phyloP scores from a whole-genome alignment of 805 yeast genomes.

The Clavispora phyllophila region DNA sequence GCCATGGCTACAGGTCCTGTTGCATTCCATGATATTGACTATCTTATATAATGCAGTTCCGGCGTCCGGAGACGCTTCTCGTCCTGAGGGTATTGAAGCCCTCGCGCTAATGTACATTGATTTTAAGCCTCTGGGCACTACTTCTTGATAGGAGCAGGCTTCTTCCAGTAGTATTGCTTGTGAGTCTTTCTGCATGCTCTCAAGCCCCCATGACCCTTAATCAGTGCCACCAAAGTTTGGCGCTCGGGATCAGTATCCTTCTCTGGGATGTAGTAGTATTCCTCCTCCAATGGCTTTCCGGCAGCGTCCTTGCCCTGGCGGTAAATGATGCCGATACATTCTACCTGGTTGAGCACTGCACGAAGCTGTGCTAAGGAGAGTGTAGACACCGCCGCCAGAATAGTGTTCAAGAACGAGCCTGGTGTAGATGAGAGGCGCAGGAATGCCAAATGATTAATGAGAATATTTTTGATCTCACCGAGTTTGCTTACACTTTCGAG shows the following conservation, averaged over 20 bases:
- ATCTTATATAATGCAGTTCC: neutral
- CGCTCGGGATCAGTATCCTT: conserved; percentile 71
- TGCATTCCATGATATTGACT: neutral
- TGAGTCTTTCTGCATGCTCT: conserved; percentile 91
- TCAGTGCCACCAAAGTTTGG: conserved; percentile 60
- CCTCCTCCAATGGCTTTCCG: conserved; percentile 90
- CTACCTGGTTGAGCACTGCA: conserved; percentile 38
- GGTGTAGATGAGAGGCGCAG: conserved; percentile 87
- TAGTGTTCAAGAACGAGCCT: conserved; percentile 59
- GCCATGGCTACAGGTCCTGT: neutral
- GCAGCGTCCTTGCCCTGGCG: conserved; percentile 95
- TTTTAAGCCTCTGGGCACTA: conserved; percentile 5
- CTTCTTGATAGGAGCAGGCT: conserved; percentile 46
- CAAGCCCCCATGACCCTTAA: conserved; percentile 76
- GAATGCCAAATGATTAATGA: conserved; percentile 84
- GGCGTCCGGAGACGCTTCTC: neutral
- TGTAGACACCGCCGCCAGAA: conserved; percentile 49
- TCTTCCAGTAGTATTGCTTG: conserved; percentile 79
- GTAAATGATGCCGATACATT: conserved; percentile 80
- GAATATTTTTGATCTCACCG: conserved; percentile 54
- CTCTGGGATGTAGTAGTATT: conserved; percentile 85
- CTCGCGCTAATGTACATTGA: neutral
- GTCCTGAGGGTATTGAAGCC: neutral
- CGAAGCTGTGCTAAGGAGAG: conserved; percentile 43
- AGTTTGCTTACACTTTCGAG: conserved; percentile 34